Base-by-base conservation (phyloP, 306 rosid species). In the Hippophae rhamnoides region DNA sequence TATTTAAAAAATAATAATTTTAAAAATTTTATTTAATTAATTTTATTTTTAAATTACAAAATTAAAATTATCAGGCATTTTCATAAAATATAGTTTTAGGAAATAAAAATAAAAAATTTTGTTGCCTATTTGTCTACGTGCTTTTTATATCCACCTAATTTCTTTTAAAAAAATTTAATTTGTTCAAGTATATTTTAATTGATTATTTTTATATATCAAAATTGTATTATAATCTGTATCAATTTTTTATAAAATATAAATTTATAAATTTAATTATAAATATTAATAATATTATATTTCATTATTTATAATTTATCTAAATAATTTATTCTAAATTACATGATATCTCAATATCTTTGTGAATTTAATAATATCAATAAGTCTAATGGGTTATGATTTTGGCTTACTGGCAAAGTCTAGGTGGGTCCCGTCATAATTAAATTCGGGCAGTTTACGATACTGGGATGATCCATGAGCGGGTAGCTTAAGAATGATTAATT, bases 351-450 rank as follows among this genome's bases (percentile, higher is more conserved):
- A 31, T 31, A 31, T 31, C 5, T 2, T 4, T 31, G 38, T 31
- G 38, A 31, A 31, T 31, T 31, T 31, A 2, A 31, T 31, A 4
- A 31, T 2, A 31, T 2, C 38, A 31, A 31, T 31, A 31, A 80
- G 90, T 82, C 76, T 47, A 76, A 67, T 77, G 69, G 76, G 70
- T 73, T 38, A 88, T 81, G 90, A 87, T 90, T 81, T 78, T 88
- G 86, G 85, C 89, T 85, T 83, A 71, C 79, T 78, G 71, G 68
- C 78, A 78, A 92, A 92, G 96, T 83, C 78, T 88, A 57, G 63
- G 64, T 74, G 81, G 96, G 86, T 50, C 92, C 81, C 72, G 47
- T 72, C 75, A 86, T 92, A 79, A 88, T 82, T 67, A 75, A 75
- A 67, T 62, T 70, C 75, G 74, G 81, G 80, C 80, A 74, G 80